Conservation (phyloP, 495 filamentous ascomycete species). For the Lichina pygmaea region DNA sequence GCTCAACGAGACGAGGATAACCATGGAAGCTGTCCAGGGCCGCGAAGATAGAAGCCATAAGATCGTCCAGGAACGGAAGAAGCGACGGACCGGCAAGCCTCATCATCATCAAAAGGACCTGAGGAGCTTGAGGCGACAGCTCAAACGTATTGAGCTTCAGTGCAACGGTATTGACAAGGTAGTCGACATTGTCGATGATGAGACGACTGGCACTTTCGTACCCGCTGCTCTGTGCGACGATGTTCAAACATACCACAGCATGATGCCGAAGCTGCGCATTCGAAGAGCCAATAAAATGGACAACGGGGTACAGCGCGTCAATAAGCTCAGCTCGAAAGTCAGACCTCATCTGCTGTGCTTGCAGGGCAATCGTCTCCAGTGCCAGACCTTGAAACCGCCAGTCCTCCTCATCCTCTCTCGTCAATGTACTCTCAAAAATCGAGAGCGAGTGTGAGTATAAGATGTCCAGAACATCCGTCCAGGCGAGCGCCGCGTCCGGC, state of each 20-base stretch:
- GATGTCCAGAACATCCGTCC: constrained; percentile 38
- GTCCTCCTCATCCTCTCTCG: constrained; percentile 24
- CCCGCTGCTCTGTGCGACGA: constrained; percentile 43
- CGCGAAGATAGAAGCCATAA: constrained; percentile 68
- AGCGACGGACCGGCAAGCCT: constrained; percentile 55
- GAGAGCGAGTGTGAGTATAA: constrained; percentile 53
- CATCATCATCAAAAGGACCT: constrained; percentile 87
- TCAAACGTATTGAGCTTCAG: constrained; percentile 78
- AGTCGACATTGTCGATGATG: constrained; percentile 82
- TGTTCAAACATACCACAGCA: constrained; percentile 61
- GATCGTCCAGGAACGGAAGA: constrained; percentile 75
- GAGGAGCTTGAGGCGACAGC: constrained; percentile 68
- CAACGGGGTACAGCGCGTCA: constrained; percentile 70
- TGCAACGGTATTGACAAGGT: constrained; percentile 79
- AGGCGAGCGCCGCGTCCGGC: constrained; percentile 10
- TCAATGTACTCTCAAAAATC: constrained; percentile 21
- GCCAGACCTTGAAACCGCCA: constrained; percentile 47
- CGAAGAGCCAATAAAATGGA: constrained; percentile 59
- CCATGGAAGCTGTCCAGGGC: constrained; percentile 84
- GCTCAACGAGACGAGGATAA: constrained; percentile 63
- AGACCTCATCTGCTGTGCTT: constrained; percentile 33
- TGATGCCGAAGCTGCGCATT: constrained; percentile 44
- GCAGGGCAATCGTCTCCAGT: constrained; percentile 45
- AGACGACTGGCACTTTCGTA: constrained; percentile 52
- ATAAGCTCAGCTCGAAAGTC: constrained; percentile 68